These are phyloP conservation scores for Magnolia sinica DNA, from an alignment of 164 flowering plant genomes.

Conservation along the genomic window DNA sequence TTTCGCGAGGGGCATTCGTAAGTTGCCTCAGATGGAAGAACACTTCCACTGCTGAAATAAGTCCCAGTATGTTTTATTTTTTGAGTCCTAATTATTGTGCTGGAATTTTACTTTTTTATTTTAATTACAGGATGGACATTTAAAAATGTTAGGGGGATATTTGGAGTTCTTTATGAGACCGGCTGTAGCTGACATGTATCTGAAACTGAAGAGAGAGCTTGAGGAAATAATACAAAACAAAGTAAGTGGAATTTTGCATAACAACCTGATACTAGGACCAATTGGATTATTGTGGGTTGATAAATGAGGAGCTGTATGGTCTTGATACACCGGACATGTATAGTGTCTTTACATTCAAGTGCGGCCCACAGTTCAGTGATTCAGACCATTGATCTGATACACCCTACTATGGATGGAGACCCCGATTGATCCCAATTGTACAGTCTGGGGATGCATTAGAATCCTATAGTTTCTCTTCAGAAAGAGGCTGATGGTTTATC, in stretches of 20 bases:
- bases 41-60: not conserved
- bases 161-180: conserved; percentile 90
- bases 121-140: conserved; percentile 74
- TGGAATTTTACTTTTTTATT: not conserved
- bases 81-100: not conserved
- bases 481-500: not conserved
- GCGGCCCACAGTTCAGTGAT: no score
- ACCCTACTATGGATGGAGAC: no score
- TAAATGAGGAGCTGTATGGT: conserved; percentile 4
- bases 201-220: conserved; percentile 57
- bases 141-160: conserved; percentile 88
- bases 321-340: not conserved
- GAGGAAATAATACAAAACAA: conserved; percentile 73
- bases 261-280: not conserved
- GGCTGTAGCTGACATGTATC: conserved; percentile 51
- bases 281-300: not conserved
- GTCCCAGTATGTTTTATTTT: not conserved
- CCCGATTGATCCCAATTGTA: not conserved
- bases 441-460: not conserved
- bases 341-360: not conserved
- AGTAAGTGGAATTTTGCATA: conserved; percentile 28
- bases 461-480: not conserved
- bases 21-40: conserved; percentile 19
- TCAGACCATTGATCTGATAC: no score
- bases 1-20: conserved; percentile 61